Conservation (phyloP, 768 basidiomycete genomes). For the Rubroboletus pulcherrimus region DNA sequence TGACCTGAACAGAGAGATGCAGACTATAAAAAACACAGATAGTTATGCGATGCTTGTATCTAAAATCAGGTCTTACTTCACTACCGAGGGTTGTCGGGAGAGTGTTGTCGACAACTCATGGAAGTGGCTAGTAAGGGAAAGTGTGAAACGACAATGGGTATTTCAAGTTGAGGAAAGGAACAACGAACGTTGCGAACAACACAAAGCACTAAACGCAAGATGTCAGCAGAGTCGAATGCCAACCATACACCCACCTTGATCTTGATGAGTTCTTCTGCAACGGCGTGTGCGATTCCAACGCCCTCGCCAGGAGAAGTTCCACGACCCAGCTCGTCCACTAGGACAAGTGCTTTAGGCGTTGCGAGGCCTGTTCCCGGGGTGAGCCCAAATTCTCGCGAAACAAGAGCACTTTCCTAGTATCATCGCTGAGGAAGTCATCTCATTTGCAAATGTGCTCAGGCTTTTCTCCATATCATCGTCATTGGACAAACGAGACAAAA, state of each 20-base stretch:
- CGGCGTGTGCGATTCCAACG: slow-evolving; percentile 78
- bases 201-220: slow-evolving; percentile 59
- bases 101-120: slow-evolving; percentile 75
- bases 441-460: slow-evolving; percentile 91
- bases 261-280: slow-evolving; percentile 71
- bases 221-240: neutral
- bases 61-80: slow-evolving; percentile 53
- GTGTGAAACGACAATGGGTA: slow-evolving; percentile 1
- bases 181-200: slow-evolving; percentile 82
- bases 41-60: neutral
- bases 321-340: slow-evolving; percentile 91
- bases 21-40: slow-evolving; percentile 44
- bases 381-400: neutral
- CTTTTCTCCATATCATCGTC: slow-evolving; percentile 90
- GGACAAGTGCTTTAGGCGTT: slow-evolving; percentile 62
- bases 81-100: slow-evolving; percentile 69
- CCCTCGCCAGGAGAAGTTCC: slow-evolving; percentile 87
- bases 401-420: slow-evolving; percentile 57
- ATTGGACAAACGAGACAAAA: slow-evolving; percentile 87
- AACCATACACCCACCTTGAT: slow-evolving; percentile 50
- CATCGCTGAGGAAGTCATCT: slow-evolving; percentile 92
- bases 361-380: slow-evolving; percentile 53
- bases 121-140: slow-evolving; percentile 55
- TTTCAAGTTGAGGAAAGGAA: neutral
- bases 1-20: slow-evolving; percentile 77